A percentile compares a stretch with the other conserved stretches of the same genome.
Conservation (phyloP, 768 basidiomycete species). For the Lactarius akahatsu region DNA sequence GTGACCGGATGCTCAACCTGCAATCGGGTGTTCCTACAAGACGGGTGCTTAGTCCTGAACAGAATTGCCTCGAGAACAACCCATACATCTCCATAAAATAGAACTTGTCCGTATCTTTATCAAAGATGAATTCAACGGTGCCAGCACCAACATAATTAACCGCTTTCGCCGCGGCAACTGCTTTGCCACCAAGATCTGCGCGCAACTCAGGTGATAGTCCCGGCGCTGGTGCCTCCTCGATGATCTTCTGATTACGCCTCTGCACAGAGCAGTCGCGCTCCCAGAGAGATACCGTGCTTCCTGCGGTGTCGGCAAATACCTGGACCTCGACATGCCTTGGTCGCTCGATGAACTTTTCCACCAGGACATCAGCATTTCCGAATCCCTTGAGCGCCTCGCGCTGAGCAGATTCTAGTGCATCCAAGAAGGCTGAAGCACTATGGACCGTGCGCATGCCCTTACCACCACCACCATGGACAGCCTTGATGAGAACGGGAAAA, state of each 20-base stretch:
- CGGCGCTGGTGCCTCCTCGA: slow-evolving; percentile 94
- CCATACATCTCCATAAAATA: slow-evolving; percentile 95
- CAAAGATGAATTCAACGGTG: slow-evolving; percentile 96
- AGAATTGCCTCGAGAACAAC: not conserved
- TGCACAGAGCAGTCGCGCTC: slow-evolving; percentile 94
- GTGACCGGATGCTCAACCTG: slow-evolving; percentile 94
- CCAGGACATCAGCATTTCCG: slow-evolving; percentile 79
- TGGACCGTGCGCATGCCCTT: slow-evolving; percentile 91
- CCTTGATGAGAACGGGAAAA: slow-evolving; percentile 93
- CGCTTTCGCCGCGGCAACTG: slow-evolving; percentile 88
- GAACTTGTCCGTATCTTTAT: slow-evolving; percentile 82
- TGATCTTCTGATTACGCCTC: slow-evolving; percentile 92
- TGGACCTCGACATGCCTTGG: slow-evolving; percentile 95
- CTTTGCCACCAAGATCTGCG: slow-evolving; percentile 79
- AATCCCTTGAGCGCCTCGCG: slow-evolving; percentile 88
- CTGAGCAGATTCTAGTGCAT: slow-evolving; percentile 82
- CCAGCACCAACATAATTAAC: slow-evolving; percentile 91
- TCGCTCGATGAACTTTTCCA: slow-evolving; percentile 85
- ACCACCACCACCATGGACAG: slow-evolving; percentile 93
- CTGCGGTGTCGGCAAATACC: slow-evolving; percentile 81
- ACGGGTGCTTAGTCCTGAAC: not conserved
- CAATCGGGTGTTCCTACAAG: slow-evolving; percentile 71
- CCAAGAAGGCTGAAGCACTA: slow-evolving; percentile 65
- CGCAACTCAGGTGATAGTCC: slow-evolving; percentile 78
- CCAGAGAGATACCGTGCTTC: slow-evolving; percentile 91